phyloP scores from a whole-genome alignment of 176 grass and related monocot species.

The Zea luxurians region DNA sequence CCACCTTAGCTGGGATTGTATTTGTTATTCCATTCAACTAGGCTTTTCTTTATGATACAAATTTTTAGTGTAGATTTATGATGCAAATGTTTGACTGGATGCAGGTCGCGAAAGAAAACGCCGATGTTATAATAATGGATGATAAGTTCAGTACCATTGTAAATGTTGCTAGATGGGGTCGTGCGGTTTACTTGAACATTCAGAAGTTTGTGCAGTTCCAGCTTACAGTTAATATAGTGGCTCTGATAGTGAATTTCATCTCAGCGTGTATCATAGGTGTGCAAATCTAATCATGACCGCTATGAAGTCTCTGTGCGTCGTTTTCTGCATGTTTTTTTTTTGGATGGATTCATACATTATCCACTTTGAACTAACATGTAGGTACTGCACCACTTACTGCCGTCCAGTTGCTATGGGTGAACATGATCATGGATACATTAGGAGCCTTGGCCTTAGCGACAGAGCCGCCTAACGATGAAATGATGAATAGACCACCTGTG shows the following conservation, averaged over 20 bases:
- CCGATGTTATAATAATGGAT: constrained; percentile 68
- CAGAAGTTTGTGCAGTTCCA: constrained; percentile 83
- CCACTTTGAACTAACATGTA: constrained; percentile 34
- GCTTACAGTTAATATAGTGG: constrained; percentile 68
- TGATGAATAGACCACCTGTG: constrained; percentile 73
- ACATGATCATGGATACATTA: constrained; percentile 98
- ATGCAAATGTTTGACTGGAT: constrained; percentile 26
- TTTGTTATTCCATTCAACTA: neutral
- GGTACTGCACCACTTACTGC: constrained; percentile 82
- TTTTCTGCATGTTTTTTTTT: neutral
- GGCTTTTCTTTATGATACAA: neutral
- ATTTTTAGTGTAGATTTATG: neutral
- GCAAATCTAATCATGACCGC: neutral
- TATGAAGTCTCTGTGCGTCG: neutral
- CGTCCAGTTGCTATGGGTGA: constrained; percentile 96
- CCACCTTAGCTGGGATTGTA: neutral
- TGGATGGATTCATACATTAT: constrained; percentile 8
- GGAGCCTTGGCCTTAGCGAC: constrained; percentile 92
- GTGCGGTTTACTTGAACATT: constrained; percentile 62
- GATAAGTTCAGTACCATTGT: constrained; percentile 71
- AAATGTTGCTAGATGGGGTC: constrained; percentile 64
- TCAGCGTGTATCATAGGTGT: constrained; percentile 65
- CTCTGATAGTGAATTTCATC: constrained; percentile 64
- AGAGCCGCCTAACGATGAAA: constrained; percentile 68
- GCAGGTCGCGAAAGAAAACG: constrained; percentile 62